Conservation (phyloP, 306 rosid genomes). For the Acacia crassicarpa region DNA sequence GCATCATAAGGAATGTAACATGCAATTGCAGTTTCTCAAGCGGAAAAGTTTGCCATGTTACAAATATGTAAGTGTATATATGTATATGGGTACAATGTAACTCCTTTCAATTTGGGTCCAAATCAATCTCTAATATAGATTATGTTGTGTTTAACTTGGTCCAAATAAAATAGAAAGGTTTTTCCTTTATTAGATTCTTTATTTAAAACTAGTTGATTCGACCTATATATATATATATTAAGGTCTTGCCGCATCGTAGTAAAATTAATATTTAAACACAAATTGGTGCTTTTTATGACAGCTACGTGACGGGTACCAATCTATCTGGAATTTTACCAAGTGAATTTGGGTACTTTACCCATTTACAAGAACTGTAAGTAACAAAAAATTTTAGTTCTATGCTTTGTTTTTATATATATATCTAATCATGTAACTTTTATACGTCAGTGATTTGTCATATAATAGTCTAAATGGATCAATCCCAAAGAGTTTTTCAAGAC, state of each 20-base stretch:
- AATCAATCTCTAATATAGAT: too few species aligned
- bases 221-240: too few species aligned
- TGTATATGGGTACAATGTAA: not conserved
- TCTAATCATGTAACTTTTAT: too few species aligned
- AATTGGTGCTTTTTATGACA: conserved; percentile 18
- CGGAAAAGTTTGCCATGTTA: conserved; percentile 53
- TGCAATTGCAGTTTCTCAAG: conserved; percentile 50
- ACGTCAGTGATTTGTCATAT: conserved; percentile 65
- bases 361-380: conserved; percentile 60
- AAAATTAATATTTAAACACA: too few species aligned
- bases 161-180: not conserved
- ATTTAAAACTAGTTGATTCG: too few species aligned
- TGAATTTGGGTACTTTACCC: conserved; percentile 68
- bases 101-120: not conserved
- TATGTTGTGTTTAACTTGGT: not conserved
- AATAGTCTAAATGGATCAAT: conserved; percentile 65
- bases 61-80: conserved; percentile 42
- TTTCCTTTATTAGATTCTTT: too few species aligned
- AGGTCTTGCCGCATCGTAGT: too few species aligned
- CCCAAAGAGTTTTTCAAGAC: conserved; percentile 41
- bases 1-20: conserved; percentile 37
- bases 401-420: not conserved
- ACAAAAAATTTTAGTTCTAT: not conserved
- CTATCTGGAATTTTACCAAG: conserved; percentile 57
- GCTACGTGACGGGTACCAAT: conserved; percentile 58